Percentiles rank a stretch among this genome's conserved stretches.
These are phyloP conservation scores for Lactarius pseudohatsudake DNA, from an alignment of 768 basidiomycete genomes.

Conservation along the genomic window DNA sequence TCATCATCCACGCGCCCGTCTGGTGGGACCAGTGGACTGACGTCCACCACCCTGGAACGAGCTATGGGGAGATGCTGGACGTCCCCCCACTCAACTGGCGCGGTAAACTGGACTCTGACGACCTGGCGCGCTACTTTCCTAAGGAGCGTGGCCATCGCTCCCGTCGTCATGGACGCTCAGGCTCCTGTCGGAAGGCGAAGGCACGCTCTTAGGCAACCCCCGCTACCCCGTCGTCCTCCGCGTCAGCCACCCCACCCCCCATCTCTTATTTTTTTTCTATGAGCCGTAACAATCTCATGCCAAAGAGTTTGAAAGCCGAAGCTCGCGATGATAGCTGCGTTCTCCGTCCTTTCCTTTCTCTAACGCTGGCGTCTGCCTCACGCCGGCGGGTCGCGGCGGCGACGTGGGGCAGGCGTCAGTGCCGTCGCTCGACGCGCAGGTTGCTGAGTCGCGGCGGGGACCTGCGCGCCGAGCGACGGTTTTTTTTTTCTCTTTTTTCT, in stretches of 20 bases:
- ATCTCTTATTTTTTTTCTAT: background rate
- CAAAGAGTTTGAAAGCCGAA: background rate
- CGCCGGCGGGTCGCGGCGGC: constrained; percentile 23
- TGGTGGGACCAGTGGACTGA: constrained; percentile 12
- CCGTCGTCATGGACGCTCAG: background rate
- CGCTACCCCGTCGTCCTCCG: background rate
- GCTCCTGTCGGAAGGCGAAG: background rate
- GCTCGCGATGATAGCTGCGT: constrained; percentile 15
- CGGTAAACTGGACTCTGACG: constrained; percentile 1
- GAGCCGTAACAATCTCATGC: background rate
- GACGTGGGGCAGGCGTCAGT: constrained; percentile 16
- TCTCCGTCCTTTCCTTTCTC: background rate
- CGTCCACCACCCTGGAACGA: constrained; percentile 5
- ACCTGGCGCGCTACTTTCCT: constrained; percentile 13
- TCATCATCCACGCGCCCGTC: constrained; percentile 4
- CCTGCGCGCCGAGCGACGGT: constrained; percentile 8
- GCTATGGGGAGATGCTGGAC: background rate
- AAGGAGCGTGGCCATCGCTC: background rate
- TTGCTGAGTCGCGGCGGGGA: constrained; percentile 22
- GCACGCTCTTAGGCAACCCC: background rate
- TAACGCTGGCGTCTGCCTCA: constrained; percentile 9
- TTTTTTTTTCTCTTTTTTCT: background rate
- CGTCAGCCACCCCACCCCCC: background rate
- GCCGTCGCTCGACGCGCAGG: constrained; percentile 11
- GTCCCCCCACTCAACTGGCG: constrained; percentile 5